A percentile compares a stretch with the other conserved stretches of the same genome.
Evolutionary conservation across 345 rosid species (phyloP).

Genomic region (Laguncularia racemosa): DNA sequence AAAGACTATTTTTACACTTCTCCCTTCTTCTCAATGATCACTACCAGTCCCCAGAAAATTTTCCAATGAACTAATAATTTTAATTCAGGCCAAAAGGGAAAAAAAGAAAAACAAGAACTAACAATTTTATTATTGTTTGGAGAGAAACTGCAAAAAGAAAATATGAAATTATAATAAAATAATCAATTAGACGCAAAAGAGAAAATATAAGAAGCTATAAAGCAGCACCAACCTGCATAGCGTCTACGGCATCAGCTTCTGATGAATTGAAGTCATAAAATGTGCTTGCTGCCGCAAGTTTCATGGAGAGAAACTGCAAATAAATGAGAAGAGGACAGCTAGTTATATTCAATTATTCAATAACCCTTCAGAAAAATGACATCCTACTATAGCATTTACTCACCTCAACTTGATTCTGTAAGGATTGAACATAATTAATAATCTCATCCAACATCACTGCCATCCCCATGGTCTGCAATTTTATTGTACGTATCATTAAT

Average conservation of each 20-base stretch:
- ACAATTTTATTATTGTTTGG: too few species aligned
- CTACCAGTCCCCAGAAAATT: too few species aligned
- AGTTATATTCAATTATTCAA: not conserved
- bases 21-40: too few species aligned
- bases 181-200: too few species aligned
- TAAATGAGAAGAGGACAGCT: slow-evolving; percentile 1
- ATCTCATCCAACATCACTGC: slow-evolving; percentile 79
- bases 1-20: too few species aligned
- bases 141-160: too few species aligned
- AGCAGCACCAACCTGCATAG: slow-evolving; percentile 26
- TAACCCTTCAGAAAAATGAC: too few species aligned
- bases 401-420: slow-evolving; percentile 84
- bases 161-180: too few species aligned
- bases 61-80: too few species aligned
- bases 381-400: slow-evolving; percentile 4
- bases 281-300: slow-evolving; percentile 62
- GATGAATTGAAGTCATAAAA: slow-evolving; percentile 61
- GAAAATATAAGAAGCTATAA: too few species aligned
- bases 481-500: not conserved
- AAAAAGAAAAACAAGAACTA: too few species aligned
- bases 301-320: slow-evolving; percentile 73
- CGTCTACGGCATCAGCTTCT: slow-evolving; percentile 50
- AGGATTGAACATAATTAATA: slow-evolving; percentile 71
- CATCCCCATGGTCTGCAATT: slow-evolving; percentile 78
- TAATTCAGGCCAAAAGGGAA: too few species aligned